phyloP scores from a whole-genome alignment of 2,329 filamentous ascomycete genomes.

The Atkinsonella hypoxylon region DNA sequence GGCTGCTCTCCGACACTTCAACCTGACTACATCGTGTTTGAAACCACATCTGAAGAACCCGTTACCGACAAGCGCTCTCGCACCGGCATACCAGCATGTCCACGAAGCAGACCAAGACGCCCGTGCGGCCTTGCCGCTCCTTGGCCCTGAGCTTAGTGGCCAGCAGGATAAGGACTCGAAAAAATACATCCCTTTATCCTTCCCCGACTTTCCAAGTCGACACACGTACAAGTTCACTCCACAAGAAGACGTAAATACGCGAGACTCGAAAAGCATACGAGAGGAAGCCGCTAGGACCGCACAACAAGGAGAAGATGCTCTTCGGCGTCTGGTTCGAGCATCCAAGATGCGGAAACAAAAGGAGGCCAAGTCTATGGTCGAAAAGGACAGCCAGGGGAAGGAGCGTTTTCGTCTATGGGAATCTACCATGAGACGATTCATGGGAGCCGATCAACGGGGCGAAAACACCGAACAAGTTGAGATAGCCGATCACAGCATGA shows the following conservation, averaged over 20 bases:
- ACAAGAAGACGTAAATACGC: slow-evolving; percentile 31
- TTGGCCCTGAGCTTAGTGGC: slow-evolving; percentile 46
- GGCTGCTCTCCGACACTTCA: slow-evolving; percentile 36
- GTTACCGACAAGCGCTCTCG: slow-evolving; percentile 26
- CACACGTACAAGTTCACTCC: slow-evolving; percentile 53
- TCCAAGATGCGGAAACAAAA: slow-evolving; percentile 54
- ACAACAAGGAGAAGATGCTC: slow-evolving; percentile 49
- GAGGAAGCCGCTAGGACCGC: slow-evolving; percentile 48
- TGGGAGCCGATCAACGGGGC: slow-evolving; percentile 22
- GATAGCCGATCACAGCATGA: slow-evolving; percentile 51
- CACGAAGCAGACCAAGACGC: slow-evolving; percentile 26
- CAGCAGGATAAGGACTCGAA: slow-evolving; percentile 42
- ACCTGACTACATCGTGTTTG: slow-evolving; percentile 38
- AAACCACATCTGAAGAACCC: slow-evolving; percentile 46
- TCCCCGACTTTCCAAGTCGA: slow-evolving; percentile 51
- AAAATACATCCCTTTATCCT: slow-evolving; percentile 43
- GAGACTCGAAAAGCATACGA: slow-evolving; percentile 45
- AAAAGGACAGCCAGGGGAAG: slow-evolving; percentile 38
- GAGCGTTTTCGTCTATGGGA: slow-evolving; percentile 50
- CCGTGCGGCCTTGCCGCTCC: slow-evolving; percentile 30
- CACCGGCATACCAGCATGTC: slow-evolving; percentile 26
- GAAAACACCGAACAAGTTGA: slow-evolving; percentile 30
- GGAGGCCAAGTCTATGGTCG: slow-evolving; percentile 45
- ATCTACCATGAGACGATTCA: slow-evolving; percentile 44
- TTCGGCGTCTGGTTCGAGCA: slow-evolving; percentile 46